Evolutionary conservation across 768 basidiomycete species (phyloP).

Genomic region (Pleurotus citrinopileatus): DNA sequence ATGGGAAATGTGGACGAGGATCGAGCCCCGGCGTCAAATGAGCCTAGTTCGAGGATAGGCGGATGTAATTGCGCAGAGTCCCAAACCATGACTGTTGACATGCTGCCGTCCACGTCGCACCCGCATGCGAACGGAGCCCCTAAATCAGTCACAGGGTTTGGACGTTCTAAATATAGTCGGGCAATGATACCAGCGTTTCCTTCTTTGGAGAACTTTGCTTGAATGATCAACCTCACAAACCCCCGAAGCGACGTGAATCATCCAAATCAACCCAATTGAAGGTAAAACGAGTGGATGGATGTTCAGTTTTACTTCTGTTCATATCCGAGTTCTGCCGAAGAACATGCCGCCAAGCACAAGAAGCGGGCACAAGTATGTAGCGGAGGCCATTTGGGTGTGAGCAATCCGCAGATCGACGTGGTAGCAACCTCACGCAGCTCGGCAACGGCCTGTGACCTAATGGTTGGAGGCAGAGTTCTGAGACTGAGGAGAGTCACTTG

Average conservation of each 20-base stretch:
- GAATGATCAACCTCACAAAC: no score
- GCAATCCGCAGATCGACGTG: not conserved
- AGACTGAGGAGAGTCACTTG: no score
- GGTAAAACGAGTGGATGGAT: not conserved
- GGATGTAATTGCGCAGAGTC: slow-evolving; percentile 1
- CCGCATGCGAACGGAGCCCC: not conserved
- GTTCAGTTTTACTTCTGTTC: slow-evolving; percentile 3
- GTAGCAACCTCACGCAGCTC: not conserved
- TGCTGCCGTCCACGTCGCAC: slow-evolving; percentile 9
- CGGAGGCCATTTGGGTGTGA: not conserved
- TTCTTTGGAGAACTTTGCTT: no score
- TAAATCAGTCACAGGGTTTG: not conserved
- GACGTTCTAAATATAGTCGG: not conserved
- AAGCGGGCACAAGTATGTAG: not conserved
- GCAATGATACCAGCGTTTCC: not conserved
- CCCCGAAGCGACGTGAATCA: not conserved
- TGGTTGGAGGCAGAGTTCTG: no score
- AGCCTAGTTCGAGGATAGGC: slow-evolving; percentile 3
- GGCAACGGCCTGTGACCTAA: no score
- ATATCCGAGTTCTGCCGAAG: slow-evolving; percentile 7
- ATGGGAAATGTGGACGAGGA: no score
- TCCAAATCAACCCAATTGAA: not conserved
- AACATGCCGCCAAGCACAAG: slow-evolving; percentile 3
- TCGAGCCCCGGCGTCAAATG: not conserved
- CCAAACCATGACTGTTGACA: not conserved